phyloP scores from a whole-genome alignment of 2,329 filamentous ascomycete species.

The Leptosphaerulina australis region DNA sequence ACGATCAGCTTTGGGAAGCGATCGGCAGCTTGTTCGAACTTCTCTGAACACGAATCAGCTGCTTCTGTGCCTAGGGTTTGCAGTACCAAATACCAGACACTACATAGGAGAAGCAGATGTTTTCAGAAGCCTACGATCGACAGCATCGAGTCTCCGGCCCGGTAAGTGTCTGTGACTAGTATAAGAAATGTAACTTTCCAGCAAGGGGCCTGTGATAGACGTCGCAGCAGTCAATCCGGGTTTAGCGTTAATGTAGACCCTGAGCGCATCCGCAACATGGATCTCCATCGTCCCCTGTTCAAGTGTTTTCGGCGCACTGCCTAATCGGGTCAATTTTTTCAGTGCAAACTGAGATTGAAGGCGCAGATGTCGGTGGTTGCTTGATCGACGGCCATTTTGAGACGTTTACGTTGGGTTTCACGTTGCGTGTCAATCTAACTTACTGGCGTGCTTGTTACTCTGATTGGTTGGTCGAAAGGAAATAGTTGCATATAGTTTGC shows the following conservation, averaged over 20 bases:
- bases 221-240: not conserved
- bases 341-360: not conserved
- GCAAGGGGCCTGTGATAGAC: not conserved
- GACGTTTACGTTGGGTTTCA: not conserved
- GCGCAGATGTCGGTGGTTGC: not conserved
- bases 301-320: not conserved
- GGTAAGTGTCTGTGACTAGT: not conserved
- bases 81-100: not conserved
- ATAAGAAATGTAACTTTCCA: not conserved
- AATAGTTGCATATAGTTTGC: not conserved
- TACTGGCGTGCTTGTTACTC: not conserved
- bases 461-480: too few species aligned
- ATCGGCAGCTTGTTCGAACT: slow-evolving; percentile 3
- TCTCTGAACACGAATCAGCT: slow-evolving; percentile 11
- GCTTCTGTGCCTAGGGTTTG: slow-evolving; percentile 9
- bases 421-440: not conserved
- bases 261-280: not conserved
- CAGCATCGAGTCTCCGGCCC: not conserved
- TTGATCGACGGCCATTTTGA: not conserved
- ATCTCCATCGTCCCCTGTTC: not conserved
- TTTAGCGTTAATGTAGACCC: not conserved
- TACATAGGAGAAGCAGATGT: not conserved
- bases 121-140: not conserved
- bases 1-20: slow-evolving; percentile 2
- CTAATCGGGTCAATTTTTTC: not conserved